phyloP scores from a whole-genome alignment of 495 filamentous ascomycete genomes.

The Trichoderma virens region DNA sequence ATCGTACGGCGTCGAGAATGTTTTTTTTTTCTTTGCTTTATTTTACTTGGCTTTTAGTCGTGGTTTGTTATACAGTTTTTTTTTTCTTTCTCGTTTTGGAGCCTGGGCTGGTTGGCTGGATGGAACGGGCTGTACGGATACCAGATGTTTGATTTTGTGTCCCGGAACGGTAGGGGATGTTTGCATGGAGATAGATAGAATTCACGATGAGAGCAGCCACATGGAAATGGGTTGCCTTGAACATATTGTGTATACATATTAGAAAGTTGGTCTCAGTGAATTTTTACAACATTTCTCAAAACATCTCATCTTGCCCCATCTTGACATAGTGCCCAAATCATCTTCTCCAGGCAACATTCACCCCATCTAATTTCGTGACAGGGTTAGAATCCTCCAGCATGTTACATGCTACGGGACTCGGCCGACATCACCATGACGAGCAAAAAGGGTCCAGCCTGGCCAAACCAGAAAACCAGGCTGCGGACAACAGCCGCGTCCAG shows the following conservation, averaged over 20 bases:
- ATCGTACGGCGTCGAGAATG: not conserved
- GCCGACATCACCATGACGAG: not conserved
- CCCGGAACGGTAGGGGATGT: not conserved
- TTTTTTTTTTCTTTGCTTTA: not conserved
- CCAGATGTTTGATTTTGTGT: not conserved
- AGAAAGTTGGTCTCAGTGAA: no score
- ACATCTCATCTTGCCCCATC: no score
- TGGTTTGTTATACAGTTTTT: not conserved
- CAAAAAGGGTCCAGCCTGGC: not conserved
- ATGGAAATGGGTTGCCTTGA: not conserved
- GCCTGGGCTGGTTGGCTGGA: not conserved
- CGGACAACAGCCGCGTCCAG: not conserved
- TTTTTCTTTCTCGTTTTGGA: not conserved
- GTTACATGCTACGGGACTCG: not conserved
- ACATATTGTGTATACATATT: not conserved
- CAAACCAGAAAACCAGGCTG: not conserved
- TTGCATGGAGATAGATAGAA: not conserved
- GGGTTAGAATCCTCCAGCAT: not conserved
- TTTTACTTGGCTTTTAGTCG: not conserved
- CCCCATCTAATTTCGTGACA: no score
- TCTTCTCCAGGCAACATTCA: no score
- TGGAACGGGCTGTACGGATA: slow-evolving; percentile 1
- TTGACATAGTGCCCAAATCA: no score
- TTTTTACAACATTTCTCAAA: no score
- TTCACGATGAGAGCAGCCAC: not conserved